Conservation (phyloP, 371 early-diverging fungal genomes). For the Mucor lusitanicus region DNA sequence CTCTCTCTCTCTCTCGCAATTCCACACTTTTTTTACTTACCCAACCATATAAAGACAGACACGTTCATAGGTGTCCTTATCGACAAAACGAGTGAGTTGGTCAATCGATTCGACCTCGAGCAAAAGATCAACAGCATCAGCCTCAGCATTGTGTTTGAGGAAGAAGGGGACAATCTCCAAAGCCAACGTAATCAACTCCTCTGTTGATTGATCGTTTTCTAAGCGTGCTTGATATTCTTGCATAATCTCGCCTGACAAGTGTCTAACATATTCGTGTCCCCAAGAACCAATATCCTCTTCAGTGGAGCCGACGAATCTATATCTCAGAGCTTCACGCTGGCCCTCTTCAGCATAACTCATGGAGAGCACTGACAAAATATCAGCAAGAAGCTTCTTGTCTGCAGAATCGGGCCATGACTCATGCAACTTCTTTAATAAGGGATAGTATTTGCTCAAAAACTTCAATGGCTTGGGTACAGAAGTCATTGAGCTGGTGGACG, state of each 20-base stretch:
- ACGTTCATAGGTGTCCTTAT: slow-evolving; percentile 89
- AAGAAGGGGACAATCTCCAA: slow-evolving; percentile 92
- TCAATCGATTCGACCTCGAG: slow-evolving; percentile 87
- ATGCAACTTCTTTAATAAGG: slow-evolving; percentile 69
- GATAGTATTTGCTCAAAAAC: slow-evolving; percentile 88
- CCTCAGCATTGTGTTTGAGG: slow-evolving; percentile 91
- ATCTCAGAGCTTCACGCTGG: slow-evolving; percentile 82
- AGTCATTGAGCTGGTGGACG: slow-evolving; percentile 96
- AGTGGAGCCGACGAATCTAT: slow-evolving; percentile 79
- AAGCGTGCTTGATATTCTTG: slow-evolving; percentile 74
- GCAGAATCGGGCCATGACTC: slow-evolving; percentile 73
- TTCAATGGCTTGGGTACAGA: slow-evolving; percentile 98
- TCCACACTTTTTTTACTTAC: slow-evolving; percentile 37
- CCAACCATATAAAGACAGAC: slow-evolving; percentile 95
- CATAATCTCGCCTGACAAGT: slow-evolving; percentile 91
- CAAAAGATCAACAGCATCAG: slow-evolving; percentile 96
- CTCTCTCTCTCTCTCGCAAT: background rate
- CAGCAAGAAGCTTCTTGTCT: slow-evolving; percentile 88
- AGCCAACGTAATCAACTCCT: slow-evolving; percentile 73
- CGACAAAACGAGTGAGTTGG: slow-evolving; percentile 76
- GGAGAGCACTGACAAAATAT: slow-evolving; percentile 93
- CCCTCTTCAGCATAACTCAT: slow-evolving; percentile 94
- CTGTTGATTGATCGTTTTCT: slow-evolving; percentile 59
- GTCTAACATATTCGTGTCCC: slow-evolving; percentile 99
- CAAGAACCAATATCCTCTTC: slow-evolving; percentile 86